Conservation (phyloP, 2,329 filamentous ascomycete species). For the Sphaerostilbella broomeana region DNA sequence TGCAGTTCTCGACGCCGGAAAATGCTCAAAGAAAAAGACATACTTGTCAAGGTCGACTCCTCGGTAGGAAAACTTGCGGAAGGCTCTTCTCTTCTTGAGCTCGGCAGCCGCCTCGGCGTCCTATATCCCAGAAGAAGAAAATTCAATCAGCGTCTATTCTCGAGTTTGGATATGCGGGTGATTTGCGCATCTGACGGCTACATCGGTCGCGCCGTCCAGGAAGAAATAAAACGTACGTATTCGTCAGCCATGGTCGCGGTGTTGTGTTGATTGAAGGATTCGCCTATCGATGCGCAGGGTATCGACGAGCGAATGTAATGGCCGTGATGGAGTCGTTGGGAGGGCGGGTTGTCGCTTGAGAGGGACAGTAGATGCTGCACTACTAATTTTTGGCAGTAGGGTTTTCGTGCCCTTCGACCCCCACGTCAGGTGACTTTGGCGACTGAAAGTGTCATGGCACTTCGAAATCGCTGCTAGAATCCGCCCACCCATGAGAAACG, state of each 20-base stretch:
- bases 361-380: slow-evolving; percentile 23
- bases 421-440: slow-evolving; percentile 27
- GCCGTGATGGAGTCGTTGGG: slow-evolving; percentile 31
- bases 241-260: slow-evolving; percentile 77
- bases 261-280: slow-evolving; percentile 36
- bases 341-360: slow-evolving; percentile 24
- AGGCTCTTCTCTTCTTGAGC: slow-evolving; percentile 99
- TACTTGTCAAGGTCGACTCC: slow-evolving; percentile 99
- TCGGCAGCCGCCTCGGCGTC: slow-evolving; percentile 97
- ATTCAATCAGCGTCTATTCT: slow-evolving; percentile 3
- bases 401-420: slow-evolving; percentile 35
- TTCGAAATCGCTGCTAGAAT: too few species aligned
- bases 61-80: slow-evolving; percentile 99
- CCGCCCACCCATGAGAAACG: too few species aligned
- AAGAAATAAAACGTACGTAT: slow-evolving; percentile 60
- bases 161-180: too few species aligned
- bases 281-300: slow-evolving; percentile 37
- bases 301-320: slow-evolving; percentile 38
- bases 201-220: too few species aligned
- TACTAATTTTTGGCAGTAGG: slow-evolving; percentile 32
- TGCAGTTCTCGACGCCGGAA: not conserved
- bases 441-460: not conserved
- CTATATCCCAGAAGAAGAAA: slow-evolving; percentile 38
- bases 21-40: slow-evolving; percentile 32
- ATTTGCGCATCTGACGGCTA: too few species aligned